Base-by-base conservation (phyloP, 139 green algal species). In the Tetradesmus lagerheimii region DNA sequence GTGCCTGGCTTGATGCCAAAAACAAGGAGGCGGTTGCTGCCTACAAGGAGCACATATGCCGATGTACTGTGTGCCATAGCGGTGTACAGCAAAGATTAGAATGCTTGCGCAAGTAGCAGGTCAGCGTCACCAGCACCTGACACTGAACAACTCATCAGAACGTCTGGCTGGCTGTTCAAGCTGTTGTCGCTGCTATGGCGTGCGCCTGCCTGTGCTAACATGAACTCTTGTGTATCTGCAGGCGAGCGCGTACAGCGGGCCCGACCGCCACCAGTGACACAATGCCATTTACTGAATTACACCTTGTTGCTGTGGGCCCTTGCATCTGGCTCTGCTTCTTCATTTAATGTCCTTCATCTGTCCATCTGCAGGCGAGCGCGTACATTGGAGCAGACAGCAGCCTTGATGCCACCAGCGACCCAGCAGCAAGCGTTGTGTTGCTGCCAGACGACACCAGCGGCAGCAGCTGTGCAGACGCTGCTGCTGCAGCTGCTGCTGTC, bases 21-120 rank as follows among this genome's bases (percentile, higher is more conserved):
- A n/a, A n/a, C n/a, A n/a, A n/a, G n/a, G n/a, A n/a, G n/a, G n/a
- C 80, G 23, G 91, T 98, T 62, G 91, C 93, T 11, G 92, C 90
- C 12, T 97, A 93, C 88, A 82, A 95, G 87, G 94, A 97, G 85
- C 93, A 96, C 18, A 93, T n/a, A n/a, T n/a, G n/a, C n/a, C n/a
- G n/a, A n/a, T n/a, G n/a, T n/a, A n/a, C n/a, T n/a, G n/a, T n/a
- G n/a, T n/a, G n/a, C n/a, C n/a, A n/a, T n/a, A n/a, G n/a, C n/a
- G n/a, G n/a, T n/a, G n/a, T n/a, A n/a, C n/a, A n/a, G n/a, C n/a
- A n/a, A n/a, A n/a, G n/a, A n/a, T n/a, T n/a, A n/a, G n/a, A n/a
- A n/a, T n/a, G n/a, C n/a, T n/a, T n/a, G n/a, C n/a, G n/a, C n/a
- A n/a, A n/a, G n/a, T n/a, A n/a, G n/a, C n/a, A n/a, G n/a, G n/a